Percentiles rank a stretch among this genome's conserved stretches.
Evolutionary conservation across 768 basidiomycete genomes (phyloP).

Genomic region (Lyophyllum shimeji): DNA sequence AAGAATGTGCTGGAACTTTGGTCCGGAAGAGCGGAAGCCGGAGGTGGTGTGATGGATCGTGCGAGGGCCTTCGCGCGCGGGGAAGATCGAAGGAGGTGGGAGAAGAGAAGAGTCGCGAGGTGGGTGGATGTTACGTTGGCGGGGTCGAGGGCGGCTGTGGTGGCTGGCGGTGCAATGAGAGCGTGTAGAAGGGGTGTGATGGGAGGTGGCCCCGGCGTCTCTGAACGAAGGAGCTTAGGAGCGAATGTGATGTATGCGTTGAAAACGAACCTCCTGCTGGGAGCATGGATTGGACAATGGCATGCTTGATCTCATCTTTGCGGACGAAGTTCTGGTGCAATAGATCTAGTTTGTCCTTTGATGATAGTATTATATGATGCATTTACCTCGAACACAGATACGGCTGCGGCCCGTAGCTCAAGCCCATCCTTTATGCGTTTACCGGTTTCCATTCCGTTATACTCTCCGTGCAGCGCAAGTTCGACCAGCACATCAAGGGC

Average conservation of each 20-base stretch:
- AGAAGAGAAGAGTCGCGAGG: conserved; percentile 75
- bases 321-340: conserved; percentile 66
- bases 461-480: conserved; percentile 85
- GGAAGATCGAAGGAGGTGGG: conserved; percentile 74
- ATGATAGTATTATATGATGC: not conserved
- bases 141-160: conserved; percentile 50
- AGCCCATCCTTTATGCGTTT: conserved; percentile 65
- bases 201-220: conserved; percentile 37
- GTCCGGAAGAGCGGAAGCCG: conserved; percentile 29
- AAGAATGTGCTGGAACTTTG: conserved; percentile 50
- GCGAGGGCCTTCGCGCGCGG: conserved; percentile 63
- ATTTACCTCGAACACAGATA: conserved; percentile 79
- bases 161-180: conserved; percentile 61
- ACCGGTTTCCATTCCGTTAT: conserved; percentile 63
- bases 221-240: conserved; percentile 16
- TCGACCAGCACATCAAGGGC: conserved; percentile 83
- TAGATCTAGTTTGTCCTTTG: not conserved
- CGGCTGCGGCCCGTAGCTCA: conserved; percentile 75
- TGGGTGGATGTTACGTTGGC: conserved; percentile 64
- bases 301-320: conserved; percentile 67
- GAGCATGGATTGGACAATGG: conserved; percentile 72
- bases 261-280: conserved; percentile 44
- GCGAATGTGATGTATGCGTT: not conserved
- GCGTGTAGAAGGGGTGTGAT: conserved; percentile 70
- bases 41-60: conserved; percentile 59